phyloP scores from a whole-genome alignment of 345 rosid species.

The Aurinia saxatilis region DNA sequence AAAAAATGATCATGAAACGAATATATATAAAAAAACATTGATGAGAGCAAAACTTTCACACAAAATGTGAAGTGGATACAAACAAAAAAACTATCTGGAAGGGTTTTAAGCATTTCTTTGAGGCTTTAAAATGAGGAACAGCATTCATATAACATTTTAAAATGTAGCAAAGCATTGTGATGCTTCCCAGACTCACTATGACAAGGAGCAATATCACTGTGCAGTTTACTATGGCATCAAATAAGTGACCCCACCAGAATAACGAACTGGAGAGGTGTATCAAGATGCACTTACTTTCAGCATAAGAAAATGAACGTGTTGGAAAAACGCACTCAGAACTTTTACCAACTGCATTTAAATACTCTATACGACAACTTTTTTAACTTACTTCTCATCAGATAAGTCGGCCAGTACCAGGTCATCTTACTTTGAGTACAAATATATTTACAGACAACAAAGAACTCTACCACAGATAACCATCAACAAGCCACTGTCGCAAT shows the following conservation, averaged over 20 bases:
- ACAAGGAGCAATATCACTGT: conserved; percentile 51
- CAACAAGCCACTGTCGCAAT: neutral
- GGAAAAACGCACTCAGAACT: conserved; percentile 8
- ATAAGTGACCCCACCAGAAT: conserved; percentile 72
- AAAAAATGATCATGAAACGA: neutral
- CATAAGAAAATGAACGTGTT: neutral
- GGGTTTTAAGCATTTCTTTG: neutral
- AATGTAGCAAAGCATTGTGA: conserved; percentile 51
- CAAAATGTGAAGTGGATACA: neutral
- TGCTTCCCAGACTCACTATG: conserved; percentile 44
- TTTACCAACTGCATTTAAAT: conserved; percentile 19
- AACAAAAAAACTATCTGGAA: neutral
- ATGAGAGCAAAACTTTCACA: neutral
- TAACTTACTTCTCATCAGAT: no score
- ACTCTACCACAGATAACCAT: neutral
- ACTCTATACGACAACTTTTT: no score
- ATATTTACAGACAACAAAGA: neutral
- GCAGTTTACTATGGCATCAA: conserved; percentile 66
- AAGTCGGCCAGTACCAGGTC: no score
- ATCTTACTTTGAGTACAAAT: neutral
- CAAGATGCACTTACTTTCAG: conserved; percentile 53
- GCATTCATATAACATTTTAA: neutral
- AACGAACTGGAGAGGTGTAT: conserved; percentile 66
- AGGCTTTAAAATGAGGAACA: neutral
- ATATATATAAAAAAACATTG: neutral